These are phyloP conservation scores for Agapanthus africanus DNA, from an alignment of 106 monocot genomes.

Conservation along the genomic window DNA sequence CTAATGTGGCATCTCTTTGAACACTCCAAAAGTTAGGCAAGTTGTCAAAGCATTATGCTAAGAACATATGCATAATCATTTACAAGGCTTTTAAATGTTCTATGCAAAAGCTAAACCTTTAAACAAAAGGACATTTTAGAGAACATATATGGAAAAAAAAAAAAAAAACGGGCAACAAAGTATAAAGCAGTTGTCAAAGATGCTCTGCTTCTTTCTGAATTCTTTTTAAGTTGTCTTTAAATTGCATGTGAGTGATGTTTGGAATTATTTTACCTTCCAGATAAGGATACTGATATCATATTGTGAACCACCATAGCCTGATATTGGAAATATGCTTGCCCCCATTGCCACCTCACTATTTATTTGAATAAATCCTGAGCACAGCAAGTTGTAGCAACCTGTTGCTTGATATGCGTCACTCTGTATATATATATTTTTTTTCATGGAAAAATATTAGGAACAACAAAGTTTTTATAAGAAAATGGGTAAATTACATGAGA, in stretches of 20 bases:
- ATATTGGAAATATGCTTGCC: conserved; percentile 67
- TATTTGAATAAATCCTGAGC: conserved; percentile 72
- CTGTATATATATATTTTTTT: conserved; percentile 22
- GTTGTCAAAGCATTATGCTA: neutral
- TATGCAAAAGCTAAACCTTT: neutral
- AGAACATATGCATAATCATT: too few species aligned
- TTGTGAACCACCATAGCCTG: conserved; percentile 50
- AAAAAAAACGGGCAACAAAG: neutral
- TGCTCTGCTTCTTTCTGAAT: neutral
- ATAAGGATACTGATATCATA: conserved; percentile 69
- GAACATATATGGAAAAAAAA: conserved; percentile 5
- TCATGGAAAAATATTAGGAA: neutral
- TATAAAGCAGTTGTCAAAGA: conserved; percentile 12
- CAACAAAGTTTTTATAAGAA: neutral
- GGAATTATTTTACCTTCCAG: conserved; percentile 42
- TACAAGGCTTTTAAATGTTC: neutral
- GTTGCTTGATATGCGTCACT: conserved; percentile 82
- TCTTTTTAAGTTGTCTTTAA: neutral
- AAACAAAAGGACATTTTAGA: neutral
- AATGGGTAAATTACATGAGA: too few species aligned
- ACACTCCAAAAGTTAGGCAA: neutral
- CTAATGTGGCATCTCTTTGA: neutral
- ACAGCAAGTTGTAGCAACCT: conserved; percentile 74
- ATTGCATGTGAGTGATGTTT: conserved; percentile 6
- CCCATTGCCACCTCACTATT: conserved; percentile 74